Base-by-base conservation (phyloP, 805 yeast genomes). In the Teunomyces lycoperdinae region DNA sequence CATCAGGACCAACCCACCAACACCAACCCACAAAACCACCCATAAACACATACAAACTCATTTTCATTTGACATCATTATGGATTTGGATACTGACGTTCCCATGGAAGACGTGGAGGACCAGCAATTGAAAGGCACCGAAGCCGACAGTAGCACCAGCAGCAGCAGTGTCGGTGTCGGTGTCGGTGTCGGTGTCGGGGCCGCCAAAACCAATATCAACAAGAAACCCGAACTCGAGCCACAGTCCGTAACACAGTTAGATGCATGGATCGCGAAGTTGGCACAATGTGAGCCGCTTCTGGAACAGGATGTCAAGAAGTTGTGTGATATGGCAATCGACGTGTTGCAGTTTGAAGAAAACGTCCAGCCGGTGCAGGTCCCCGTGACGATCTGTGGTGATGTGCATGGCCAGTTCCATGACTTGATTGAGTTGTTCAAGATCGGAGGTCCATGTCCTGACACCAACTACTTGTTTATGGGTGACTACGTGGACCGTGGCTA, bases 351-450 rank as follows among this genome's bases (percentile, higher is more conserved):
- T 57, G 97, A 91, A 72, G 91, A 88, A 58, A 92, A 94, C 64
- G 96, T 92, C 44, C 97, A 92, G 71, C 96, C 96, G 1, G 97
- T 92, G 42, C 83, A 81, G 53, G 92, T 90, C 7, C 99, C 99
- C 4, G 98, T 94, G 31, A 92, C 98, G 14, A 90, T 91, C 55
- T 92, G 97, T 74, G 97, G 97, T 56, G 97, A 90, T 68, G 92
- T 90, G 46, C 97, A 90, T 64, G 97, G 97, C 35, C 97, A 90
- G 68, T 91, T 90, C 66, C 97, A 91, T 65, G 97, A 90, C 73
- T 75, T 90, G 65, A 87, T 89, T 84, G 97, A 90, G 67, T 74
- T 90, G 50, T 91, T 90, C 69, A 88, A 89, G 61, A 90, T 90
- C 60, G 97, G 97, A 10, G 78, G 78, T 9, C 77, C 78, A n/a